These are phyloP conservation scores for Moesziomyces antarcticus DNA, from an alignment of 1,284 basidiomycete genomes.

Conservation along the genomic window DNA sequence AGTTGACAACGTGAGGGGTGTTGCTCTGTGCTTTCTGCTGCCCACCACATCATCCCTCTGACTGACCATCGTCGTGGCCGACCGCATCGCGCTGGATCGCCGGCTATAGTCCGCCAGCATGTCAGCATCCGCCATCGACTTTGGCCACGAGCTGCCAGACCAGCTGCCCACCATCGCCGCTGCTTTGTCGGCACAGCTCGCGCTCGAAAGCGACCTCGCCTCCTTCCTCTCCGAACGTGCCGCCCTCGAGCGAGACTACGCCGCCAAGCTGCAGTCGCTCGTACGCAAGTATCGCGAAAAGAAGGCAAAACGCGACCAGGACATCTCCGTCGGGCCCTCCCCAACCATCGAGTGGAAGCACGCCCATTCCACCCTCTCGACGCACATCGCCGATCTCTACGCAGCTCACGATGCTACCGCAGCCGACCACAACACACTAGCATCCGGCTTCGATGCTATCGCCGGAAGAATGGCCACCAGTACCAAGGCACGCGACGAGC, in stretches of 20 bases:
- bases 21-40: no score
- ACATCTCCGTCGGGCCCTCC: conserved; percentile 42
- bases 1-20: no score
- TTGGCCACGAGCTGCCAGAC: conserved; percentile 39
- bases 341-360: conserved; percentile 49
- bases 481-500: conserved; percentile 35
- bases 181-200: conserved; percentile 39
- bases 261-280: conserved; percentile 42
- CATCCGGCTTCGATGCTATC: conserved; percentile 25
- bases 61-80: no score
- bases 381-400: conserved; percentile 28
- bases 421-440: conserved; percentile 27
- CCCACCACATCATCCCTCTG: no score
- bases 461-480: conserved; percentile 26
- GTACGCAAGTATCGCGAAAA: conserved; percentile 48
- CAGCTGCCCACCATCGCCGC: conserved; percentile 41
- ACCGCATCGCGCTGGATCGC: background rate
- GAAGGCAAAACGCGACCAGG: conserved; percentile 38
- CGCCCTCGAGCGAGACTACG: conserved; percentile 54
- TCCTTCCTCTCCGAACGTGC: conserved; percentile 50
- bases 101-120: conserved; percentile 5
- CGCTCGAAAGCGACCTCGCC: conserved; percentile 39
- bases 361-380: conserved; percentile 27
- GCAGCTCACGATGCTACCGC: conserved; percentile 24
- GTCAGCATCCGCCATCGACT: conserved; percentile 16